Base-by-base conservation (phyloP, 352 stramenopile species). In the Pythium oligandrum region DNA sequence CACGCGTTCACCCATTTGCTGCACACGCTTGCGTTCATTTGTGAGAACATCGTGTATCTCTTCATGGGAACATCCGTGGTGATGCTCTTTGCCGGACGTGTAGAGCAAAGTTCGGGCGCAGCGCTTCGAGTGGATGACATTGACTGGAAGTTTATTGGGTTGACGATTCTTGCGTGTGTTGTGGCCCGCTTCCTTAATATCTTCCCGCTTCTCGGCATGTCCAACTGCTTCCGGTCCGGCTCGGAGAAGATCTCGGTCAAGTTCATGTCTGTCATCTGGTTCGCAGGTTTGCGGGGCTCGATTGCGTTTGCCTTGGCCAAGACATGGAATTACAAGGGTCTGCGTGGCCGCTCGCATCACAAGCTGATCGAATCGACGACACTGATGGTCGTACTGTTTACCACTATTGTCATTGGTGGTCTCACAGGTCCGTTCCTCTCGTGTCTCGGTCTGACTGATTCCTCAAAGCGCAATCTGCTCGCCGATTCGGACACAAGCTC, bases 261-360 rank as follows among this genome's bases (percentile, higher is more conserved):
- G 60, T 87, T 66, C 53, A 93, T 93, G 83, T 74, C 73, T 17
- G 79, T 88, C 32, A 92, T 98, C 46, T 98, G 89, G 88, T 95
- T 98, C 51, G 84, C 89, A 8, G 94, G 94, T 35, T 71, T 98
- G 42, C 86, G 94, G 33, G 94, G 94, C 37, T 96, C 94, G 10
- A 96, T 98, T 47, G 85, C 92, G 10, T 98, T 97, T 57, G 88
- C 90, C 30, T 75, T 96, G 33, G 83, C 83, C 26, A 92, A 92
- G 64, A 92, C 81, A 48, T 94, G 83, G 83, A 83, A 75, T 40
- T 91, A 91, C 56, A 66, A 89, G 53, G 82, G 81, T 6, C 60
- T 86, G 42, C 54, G 85, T 42, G 77, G 81, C 30, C 61, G 56
- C 10, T 90, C 78, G 5, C 83, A 94, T 51, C 80, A 78, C 26